These are phyloP conservation scores for Desmodesmus armatus DNA, from an alignment of 139 green algal species.

Conservation along the genomic window DNA sequence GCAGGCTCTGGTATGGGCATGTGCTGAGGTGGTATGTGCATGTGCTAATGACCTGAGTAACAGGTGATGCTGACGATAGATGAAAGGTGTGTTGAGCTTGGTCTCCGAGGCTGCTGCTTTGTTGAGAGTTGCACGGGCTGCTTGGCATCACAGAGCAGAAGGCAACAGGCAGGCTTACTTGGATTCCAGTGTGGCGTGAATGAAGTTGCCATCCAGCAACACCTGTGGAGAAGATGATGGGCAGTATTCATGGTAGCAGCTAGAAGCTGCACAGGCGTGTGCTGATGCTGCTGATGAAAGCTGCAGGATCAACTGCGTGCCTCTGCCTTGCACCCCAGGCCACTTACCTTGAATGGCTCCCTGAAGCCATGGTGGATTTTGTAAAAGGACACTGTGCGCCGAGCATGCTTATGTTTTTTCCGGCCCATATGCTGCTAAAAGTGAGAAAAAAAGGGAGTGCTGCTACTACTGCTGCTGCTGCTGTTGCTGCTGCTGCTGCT, in stretches of 20 bases:
- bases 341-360: slow-evolving; percentile 76
- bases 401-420: slow-evolving; percentile 83
- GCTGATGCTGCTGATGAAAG: neutral
- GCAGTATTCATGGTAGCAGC: neutral
- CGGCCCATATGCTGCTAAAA: slow-evolving; percentile 63
- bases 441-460: too few species aligned
- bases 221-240: slow-evolving; percentile 52
- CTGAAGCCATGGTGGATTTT: slow-evolving; percentile 74
- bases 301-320: neutral
- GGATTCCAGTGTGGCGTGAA: slow-evolving; percentile 66
- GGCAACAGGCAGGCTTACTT: slow-evolving; percentile 74
- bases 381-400: slow-evolving; percentile 73
- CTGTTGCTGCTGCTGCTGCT: neutral
- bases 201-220: slow-evolving; percentile 86
- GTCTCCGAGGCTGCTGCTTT: too few species aligned
- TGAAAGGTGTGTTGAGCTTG: too few species aligned
- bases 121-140: too few species aligned
- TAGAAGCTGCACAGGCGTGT: neutral
- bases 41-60: too few species aligned
- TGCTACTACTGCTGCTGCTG: neutral
- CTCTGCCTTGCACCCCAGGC: neutral
- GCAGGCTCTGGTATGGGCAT: neutral
- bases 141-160: neutral
- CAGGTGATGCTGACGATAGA: too few species aligned
- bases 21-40: neutral